phyloP scores from a whole-genome alignment of 441 rosid genomes.

The Mallotus repandus region DNA sequence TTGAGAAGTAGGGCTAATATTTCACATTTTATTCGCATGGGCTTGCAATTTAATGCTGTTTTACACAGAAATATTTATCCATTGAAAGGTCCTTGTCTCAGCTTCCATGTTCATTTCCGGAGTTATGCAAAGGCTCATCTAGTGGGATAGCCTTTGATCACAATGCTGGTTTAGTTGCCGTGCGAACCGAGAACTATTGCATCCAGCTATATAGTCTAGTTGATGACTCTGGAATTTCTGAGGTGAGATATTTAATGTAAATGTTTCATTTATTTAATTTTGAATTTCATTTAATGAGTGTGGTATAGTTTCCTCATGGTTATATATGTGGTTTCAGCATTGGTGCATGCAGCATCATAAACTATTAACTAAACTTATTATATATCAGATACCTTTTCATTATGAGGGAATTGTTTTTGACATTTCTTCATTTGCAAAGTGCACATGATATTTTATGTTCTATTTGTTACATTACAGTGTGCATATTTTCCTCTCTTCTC shows the following conservation, averaged over 20 bases:
- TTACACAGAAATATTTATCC: not conserved
- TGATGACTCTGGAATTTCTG: slow-evolving; percentile 75
- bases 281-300: no score
- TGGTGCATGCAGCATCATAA: no score
- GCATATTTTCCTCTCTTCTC: no score
- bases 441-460: no score
- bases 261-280: no score
- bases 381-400: no score
- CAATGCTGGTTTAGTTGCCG: slow-evolving; percentile 71
- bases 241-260: slow-evolving; percentile 44
- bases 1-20: not conserved
- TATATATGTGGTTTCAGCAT: no score
- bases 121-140: slow-evolving; percentile 41
- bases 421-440: no score
- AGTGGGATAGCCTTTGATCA: slow-evolving; percentile 67
- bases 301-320: no score
- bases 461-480: no score
- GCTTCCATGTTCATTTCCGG: slow-evolving; percentile 74
- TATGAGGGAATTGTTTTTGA: no score
- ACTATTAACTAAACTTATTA: no score
- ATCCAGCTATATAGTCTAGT: slow-evolving; percentile 85
- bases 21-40: not conserved
- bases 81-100: slow-evolving; percentile 37
- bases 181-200: slow-evolving; percentile 74
- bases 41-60: not conserved